Conservation (phyloP, 202 grass and related monocot genomes). For the Panicum hallii region DNA sequence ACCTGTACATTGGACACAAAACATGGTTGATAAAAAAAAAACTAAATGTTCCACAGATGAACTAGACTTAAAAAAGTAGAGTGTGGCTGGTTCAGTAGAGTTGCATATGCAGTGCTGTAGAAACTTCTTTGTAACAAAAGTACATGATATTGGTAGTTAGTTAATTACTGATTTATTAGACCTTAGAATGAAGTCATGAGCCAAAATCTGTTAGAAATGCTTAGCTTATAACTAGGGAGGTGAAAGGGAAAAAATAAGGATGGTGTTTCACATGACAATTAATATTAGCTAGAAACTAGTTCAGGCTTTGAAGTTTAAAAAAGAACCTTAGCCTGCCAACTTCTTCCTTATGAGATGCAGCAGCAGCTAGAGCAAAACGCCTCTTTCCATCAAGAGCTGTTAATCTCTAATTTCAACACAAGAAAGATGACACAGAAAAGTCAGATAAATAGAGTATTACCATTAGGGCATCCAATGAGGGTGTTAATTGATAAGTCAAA, state of each 20-base stretch:
- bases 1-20: not conserved
- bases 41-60: not conserved
- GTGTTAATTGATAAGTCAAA: conserved; percentile 46
- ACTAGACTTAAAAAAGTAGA: conserved; percentile 5
- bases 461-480: conserved; percentile 32
- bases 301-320: not conserved
- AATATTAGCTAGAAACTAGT: conserved; percentile 14
- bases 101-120: conserved; percentile 1
- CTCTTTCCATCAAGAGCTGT: conserved; percentile 98
- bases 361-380: conserved; percentile 97
- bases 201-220: conserved; percentile 15
- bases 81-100: not conserved
- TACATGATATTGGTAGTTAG: not conserved
- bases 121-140: conserved; percentile 6
- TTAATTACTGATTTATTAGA: conserved; percentile 24
- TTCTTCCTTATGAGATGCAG: conserved; percentile 98
- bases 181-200: conserved; percentile 20
- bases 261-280: conserved; percentile 10
- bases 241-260: conserved; percentile 38
- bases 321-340: conserved; percentile 87
- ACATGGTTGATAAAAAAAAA: conserved; percentile 1
- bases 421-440: conserved; percentile 46
- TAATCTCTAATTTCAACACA: conserved; percentile 79
- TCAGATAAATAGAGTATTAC: conserved; percentile 46
- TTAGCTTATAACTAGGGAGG: conserved; percentile 37